phyloP scores from a whole-genome alignment of 352 stramenopile genomes.

The Halophytophthora polymorphica region DNA sequence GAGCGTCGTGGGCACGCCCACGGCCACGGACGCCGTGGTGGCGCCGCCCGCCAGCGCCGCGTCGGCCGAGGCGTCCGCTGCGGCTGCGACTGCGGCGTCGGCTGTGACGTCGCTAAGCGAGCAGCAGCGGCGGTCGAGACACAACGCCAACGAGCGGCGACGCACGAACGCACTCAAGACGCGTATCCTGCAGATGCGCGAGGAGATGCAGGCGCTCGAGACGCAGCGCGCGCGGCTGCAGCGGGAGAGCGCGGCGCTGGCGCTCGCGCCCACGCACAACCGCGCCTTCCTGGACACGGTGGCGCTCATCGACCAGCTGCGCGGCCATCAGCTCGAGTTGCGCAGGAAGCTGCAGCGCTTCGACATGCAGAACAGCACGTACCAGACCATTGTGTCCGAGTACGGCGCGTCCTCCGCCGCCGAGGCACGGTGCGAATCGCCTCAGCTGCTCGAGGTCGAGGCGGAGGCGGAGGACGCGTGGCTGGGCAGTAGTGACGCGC shows the following conservation, averaged over 20 bases:
- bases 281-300: constrained; percentile 30
- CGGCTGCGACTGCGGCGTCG: constrained; percentile 11
- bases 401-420: constrained; percentile 11
- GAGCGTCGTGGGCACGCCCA: too few species aligned
- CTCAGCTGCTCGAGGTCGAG: neutral
- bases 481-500: constrained; percentile 14
- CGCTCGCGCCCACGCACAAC: constrained; percentile 12
- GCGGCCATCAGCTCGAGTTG: constrained; percentile 35
- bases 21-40: too few species aligned
- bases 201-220: constrained; percentile 46
- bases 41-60: constrained; percentile 1
- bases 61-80: constrained; percentile 16
- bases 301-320: constrained; percentile 44
- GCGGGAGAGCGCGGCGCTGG: constrained; percentile 1
- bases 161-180: constrained; percentile 56
- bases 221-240: constrained; percentile 40
- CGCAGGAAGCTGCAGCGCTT: constrained; percentile 25
- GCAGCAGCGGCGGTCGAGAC: constrained; percentile 42
- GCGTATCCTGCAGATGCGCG: constrained; percentile 41
- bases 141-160: constrained; percentile 61
- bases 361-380: constrained; percentile 58
- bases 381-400: constrained; percentile 50
- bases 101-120: constrained; percentile 14
- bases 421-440: constrained; percentile 1
- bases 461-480: constrained; percentile 4